Base-by-base conservation (phyloP, 2,329 filamentous ascomycete genomes). In the Emmonsiellopsis sp. region DNA sequence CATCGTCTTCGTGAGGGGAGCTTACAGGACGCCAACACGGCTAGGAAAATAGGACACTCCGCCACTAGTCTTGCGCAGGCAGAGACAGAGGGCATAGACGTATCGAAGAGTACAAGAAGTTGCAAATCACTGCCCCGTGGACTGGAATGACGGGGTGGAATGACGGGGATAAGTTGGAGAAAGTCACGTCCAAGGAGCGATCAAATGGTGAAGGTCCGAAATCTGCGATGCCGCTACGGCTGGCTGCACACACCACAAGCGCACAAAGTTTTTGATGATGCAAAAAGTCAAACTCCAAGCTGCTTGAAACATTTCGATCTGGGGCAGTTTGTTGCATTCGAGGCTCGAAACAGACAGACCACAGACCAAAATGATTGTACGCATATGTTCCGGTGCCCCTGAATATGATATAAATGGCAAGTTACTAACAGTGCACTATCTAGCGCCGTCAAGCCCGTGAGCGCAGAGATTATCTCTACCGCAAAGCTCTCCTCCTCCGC, bases 401-500 rank as follows among this genome's bases (percentile, higher is more conserved):
- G n/a, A 13, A 42, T 43, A 7, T 43, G 7, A 11, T 39, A 32
- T 31, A 37, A 27, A 14, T 46, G 34, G 32, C n/a, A n/a, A 49
- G 36, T 33, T 53, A 14, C 8, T 55, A 55, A 63, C 59, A 50
- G 59, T 54, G 52, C 11, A 45, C 14, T 27, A 27, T 27, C 37
- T 60, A 81, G 74, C 81, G 85, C 63, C 81, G 85, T 77, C 85
- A 89, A 78, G 84, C 85, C 57, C 83, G 87, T 61, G 83, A 91
- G 70, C 79, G 88, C 62, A 80, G 87, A 62, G 88, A 94, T 68
- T 94, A 97, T 70, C 83, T 98, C 63, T 95, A 96, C 71, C 84
- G 92, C 56, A 85, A 88, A 65, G 92, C 93, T 39, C 79, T 96
- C 54, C 85, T 89, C 21, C 81, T 96, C 43, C 85, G 87, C 61